These are phyloP conservation scores for Solanum tacnaense DNA, from an alignment of 257 asterid species.

Conservation along the genomic window DNA sequence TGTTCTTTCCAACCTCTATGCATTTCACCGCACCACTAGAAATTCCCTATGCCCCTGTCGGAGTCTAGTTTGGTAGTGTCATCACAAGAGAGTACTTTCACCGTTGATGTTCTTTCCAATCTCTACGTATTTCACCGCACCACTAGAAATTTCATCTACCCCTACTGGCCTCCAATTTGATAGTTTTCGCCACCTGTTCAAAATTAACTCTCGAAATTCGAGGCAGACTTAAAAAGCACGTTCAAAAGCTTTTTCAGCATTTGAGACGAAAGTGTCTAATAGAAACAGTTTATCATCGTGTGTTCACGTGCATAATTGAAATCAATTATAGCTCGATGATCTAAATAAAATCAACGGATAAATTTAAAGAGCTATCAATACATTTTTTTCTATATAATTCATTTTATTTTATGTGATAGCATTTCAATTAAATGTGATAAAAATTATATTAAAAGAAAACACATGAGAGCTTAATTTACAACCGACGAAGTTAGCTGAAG, in stretches of 20 bases:
- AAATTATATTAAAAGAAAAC: too few species aligned
- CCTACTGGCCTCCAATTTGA: background rate
- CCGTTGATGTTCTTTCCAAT: background rate
- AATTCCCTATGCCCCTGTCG: background rate
- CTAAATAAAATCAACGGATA: background rate
- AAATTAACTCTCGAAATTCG: too few species aligned
- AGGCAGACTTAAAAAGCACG: background rate
- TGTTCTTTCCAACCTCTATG: background rate
- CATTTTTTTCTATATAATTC: background rate
- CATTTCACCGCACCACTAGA: background rate
- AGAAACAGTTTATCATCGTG: too few species aligned
- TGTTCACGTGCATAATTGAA: background rate
- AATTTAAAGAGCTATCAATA: background rate
- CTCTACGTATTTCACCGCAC: background rate
- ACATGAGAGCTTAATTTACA: background rate
- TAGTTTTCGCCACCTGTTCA: too few species aligned
- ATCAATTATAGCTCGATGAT: too few species aligned
- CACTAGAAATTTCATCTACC: background rate
- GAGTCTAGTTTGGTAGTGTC: background rate
- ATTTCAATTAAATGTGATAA: background rate
- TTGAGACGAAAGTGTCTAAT: too few species aligned
- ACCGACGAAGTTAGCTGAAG: background rate
- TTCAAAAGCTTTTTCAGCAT: too few species aligned
- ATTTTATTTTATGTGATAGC: background rate
- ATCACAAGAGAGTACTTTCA: background rate